Evolutionary conservation across 176 grass and related monocot species (phyloP), one percentile per base, ranked within the genome.

Genomic region (Carex cristatella): DNA sequence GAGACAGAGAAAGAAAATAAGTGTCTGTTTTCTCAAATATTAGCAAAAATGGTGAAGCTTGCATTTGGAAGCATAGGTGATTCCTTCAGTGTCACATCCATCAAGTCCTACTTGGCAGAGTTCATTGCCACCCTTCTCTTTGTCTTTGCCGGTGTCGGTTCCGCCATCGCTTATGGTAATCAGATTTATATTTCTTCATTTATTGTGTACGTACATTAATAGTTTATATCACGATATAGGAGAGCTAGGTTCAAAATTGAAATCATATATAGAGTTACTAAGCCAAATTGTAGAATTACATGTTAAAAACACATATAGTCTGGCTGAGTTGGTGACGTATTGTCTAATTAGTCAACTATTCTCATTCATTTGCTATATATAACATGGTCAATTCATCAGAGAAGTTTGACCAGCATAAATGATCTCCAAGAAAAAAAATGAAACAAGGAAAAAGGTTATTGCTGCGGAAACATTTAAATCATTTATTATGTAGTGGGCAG

Each of bases 111-210:
- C 68, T 78, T 93, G 32, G 90, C 94, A 0, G 94, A 97, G 92
- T 94, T 97, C 92, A 97, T 94, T 31, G 90, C 94, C 69, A 94
- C 94, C 2, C 92, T 94, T 53, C 90, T 94, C 61, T 94, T 97
- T 33, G 90, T 97, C 12, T 94, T 97, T 71, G 94, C 94, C 23
- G 92, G 94, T 69, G 94, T 94, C 68, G 92, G 94, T 10, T 97
- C 94, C 30, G 92, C 94, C 19, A 90, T 97, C 49, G 89, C 94
- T 38, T 97, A 87, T 12, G 89, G 94, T 97, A 83, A 83, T 83
- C 55, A 31, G 3, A 19, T 63, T 27, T 53, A 15, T 54, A 44
- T 54, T 74, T 74, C 8, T 12, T 51, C n/a, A 74, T 51, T 51
- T 51, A 49, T 19, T 35, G 33, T 35, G 2, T 35, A 35, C 33